phyloP scores from a whole-genome alignment of 2,329 filamentous ascomycete species.

The Colletotrichum tropicale region DNA sequence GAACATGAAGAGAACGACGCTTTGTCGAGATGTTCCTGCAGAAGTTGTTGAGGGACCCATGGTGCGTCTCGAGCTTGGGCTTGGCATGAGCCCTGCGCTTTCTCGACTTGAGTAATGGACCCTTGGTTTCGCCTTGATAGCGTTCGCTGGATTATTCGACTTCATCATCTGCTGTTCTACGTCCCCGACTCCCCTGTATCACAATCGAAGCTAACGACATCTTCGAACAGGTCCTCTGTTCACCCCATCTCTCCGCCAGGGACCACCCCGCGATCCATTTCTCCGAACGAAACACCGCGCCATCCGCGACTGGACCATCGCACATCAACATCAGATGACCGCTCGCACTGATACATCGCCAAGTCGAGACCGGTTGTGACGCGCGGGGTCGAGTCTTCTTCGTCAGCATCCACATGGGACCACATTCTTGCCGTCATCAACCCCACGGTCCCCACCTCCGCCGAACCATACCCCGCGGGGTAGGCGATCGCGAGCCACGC shows the following conservation, averaged over 20 bases:
- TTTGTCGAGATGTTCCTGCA: background rate
- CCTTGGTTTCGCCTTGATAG: background rate
- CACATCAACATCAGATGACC: background rate
- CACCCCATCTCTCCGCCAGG: background rate
- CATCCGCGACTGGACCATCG: background rate
- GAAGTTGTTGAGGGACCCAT: background rate
- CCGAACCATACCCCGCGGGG: background rate
- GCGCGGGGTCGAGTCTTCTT: background rate
- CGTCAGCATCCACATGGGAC: background rate
- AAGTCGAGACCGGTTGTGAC: background rate
- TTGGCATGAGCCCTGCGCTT: background rate
- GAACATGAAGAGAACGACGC: fast-evolving
- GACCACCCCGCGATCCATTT: background rate
- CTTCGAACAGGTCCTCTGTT: background rate
- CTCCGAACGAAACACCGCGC: background rate
- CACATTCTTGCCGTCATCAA: background rate
- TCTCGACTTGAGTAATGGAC: background rate
- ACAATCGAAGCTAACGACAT: background rate
- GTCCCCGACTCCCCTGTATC: background rate
- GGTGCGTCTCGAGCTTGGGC: background rate
- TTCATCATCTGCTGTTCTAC: background rate
- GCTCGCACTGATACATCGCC: background rate
- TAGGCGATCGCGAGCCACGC: background rate
- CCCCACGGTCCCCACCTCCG: background rate
- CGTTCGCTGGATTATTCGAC: background rate